These are phyloP conservation scores for Prunus yedoensis DNA, from an alignment of 331 rosid genomes.

Conservation along the genomic window DNA sequence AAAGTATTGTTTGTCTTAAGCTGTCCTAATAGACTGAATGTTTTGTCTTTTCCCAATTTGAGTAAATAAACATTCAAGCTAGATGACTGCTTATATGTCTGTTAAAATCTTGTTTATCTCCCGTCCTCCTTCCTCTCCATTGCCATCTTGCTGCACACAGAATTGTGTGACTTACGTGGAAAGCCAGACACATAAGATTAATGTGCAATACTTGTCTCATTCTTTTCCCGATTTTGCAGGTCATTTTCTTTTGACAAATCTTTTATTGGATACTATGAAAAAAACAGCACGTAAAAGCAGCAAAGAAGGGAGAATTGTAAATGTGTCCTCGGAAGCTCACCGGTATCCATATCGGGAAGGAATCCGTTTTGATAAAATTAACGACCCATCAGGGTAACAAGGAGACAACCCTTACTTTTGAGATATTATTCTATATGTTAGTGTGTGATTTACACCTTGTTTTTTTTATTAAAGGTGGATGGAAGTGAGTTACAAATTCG, in stretches of 20 bases:
- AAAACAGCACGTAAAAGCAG: conserved; percentile 58
- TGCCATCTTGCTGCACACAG: too few species aligned
- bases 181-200: too few species aligned
- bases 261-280: conserved; percentile 79
- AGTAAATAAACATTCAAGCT: too few species aligned
- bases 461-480: too few species aligned
- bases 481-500: too few species aligned
- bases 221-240: conserved; percentile 45
- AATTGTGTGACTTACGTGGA: too few species aligned
- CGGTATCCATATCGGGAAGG: conserved; percentile 62
- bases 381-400: conserved; percentile 59
- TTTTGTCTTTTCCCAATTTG: neutral
- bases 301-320: conserved; percentile 85
- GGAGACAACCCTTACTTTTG: neutral
- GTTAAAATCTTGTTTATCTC: too few species aligned
- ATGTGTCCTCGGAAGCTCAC: conserved; percentile 78
- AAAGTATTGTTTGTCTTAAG: neutral
- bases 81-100: too few species aligned
- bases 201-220: neutral
- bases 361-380: conserved; percentile 67
- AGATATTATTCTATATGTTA: neutral
- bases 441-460: too few species aligned
- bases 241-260: conserved; percentile 83
- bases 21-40: neutral
- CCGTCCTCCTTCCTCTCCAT: too few species aligned